Conservation (phyloP, 345 rosid species). For the Eucalyptus brandiana region DNA sequence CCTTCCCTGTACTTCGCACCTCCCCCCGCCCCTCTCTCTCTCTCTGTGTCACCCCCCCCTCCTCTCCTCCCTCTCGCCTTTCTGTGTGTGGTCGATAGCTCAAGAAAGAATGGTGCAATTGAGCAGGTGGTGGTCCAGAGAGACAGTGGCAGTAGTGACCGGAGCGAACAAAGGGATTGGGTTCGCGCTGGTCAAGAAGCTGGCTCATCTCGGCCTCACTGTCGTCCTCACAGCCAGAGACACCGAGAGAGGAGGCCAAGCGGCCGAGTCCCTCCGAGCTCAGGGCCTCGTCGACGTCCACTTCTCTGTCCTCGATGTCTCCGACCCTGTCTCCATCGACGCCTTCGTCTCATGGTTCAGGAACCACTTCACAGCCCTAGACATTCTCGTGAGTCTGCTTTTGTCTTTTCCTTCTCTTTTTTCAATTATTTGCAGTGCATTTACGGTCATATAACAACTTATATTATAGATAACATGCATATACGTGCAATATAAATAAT, state of each 20-base stretch:
- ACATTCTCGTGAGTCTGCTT: constrained; percentile 48
- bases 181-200: constrained; percentile 51
- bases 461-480: neutral
- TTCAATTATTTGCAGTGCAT: neutral
- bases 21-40: neutral
- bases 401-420: neutral
- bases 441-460: neutral
- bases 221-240: constrained; percentile 74
- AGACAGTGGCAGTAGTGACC: constrained; percentile 64
- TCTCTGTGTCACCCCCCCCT: neutral
- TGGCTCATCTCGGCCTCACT: constrained; percentile 51
- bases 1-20: neutral
- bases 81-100: neutral
- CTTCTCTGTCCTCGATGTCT: constrained; percentile 51
- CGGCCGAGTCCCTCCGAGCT: constrained; percentile 29
- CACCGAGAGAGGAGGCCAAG: constrained; percentile 31
- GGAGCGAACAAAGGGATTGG: constrained; percentile 94
- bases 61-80: neutral
- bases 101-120: neutral
- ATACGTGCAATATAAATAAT: neutral
- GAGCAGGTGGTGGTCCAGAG: constrained; percentile 68
- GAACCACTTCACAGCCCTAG: constrained; percentile 26
- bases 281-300: constrained; percentile 23
- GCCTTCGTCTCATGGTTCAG: constrained; percentile 44
- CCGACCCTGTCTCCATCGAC: constrained; percentile 40